These are phyloP conservation scores for Leccinum broughii DNA, from an alignment of 768 basidiomycete species.

Conservation along the genomic window DNA sequence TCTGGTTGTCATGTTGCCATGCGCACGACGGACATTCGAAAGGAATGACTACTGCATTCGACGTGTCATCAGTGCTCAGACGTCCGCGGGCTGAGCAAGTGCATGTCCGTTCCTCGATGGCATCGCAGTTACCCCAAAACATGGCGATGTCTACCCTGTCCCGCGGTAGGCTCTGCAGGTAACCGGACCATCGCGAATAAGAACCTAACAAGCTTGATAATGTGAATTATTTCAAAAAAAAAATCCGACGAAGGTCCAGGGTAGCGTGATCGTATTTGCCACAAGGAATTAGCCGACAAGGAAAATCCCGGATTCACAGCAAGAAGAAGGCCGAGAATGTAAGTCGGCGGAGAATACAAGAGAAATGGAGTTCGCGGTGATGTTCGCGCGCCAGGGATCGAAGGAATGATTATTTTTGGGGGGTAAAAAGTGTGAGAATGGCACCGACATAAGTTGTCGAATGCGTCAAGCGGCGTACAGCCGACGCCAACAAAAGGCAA, in stretches of 20 bases:
- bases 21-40: constrained; percentile 21
- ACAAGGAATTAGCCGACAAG: constrained; percentile 14
- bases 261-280: constrained; percentile 10
- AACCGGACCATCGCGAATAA: constrained; percentile 61
- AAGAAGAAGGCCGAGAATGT: constrained; percentile 13
- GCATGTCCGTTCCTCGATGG: constrained; percentile 18
- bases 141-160: constrained; percentile 55
- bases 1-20: constrained; percentile 27
- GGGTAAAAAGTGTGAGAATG: constrained; percentile 14
- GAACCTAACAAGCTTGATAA: constrained; percentile 46
- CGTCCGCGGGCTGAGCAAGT: constrained; percentile 19
- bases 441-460: constrained; percentile 8
- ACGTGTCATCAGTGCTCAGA: constrained; percentile 7
- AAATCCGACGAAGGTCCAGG: constrained; percentile 1
- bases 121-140: constrained; percentile 51
- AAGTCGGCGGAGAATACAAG: constrained; percentile 16
- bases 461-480: constrained; percentile 13
- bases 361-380: constrained; percentile 18
- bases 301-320: constrained; percentile 29
- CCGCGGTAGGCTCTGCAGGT: constrained; percentile 63
- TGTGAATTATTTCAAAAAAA: constrained; percentile 11
- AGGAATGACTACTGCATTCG: constrained; percentile 5
- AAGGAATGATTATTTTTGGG: constrained; percentile 19
- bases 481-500: constrained; percentile 11
- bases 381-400: constrained; percentile 23